Base-by-base conservation (phyloP, 228 moss, liverwort and hornwort genomes). In the Sphagnum magellanicum region DNA sequence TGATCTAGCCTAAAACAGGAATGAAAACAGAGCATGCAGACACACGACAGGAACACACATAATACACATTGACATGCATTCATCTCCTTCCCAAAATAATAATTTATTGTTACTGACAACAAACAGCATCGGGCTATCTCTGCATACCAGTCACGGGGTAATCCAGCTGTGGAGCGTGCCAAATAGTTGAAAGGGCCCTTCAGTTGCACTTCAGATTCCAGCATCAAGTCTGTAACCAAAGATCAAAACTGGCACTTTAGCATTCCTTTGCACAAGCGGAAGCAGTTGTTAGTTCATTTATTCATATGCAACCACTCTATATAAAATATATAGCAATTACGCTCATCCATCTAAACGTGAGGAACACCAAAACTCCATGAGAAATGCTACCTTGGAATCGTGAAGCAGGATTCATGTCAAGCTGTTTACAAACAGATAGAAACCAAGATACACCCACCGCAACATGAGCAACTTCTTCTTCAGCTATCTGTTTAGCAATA, bases 381-480 rank as follows among this genome's bases (percentile, higher is more conserved):
- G 3, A 32, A 32, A 32, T 32, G 32, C 32, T 63, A 91, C 95
- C 92, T 69, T 90, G 88, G 70, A 97, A 97, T 73, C 84, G 77
- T 49, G 75, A 63, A 10, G 81, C 90, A 68, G 97, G 90, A 60
- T 91, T 76, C 50, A 91, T 48, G 60, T 79, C 79, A 68, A 97
- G 81, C 53, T 78, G 81, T 59, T 66, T 77, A 83, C 96, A 97
- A 60, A 97, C 84, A 69, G 78, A 79, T 46, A 91, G 81, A 81
- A 97, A 97, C 87, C 93, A 93, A 65, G 77, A 71, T 59, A 97
- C 90, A 65, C 96, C 96, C 59, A 97, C 93, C 61, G 83, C 90
- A 75, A 97, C 96, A 79, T 97, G 96, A 15, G 88, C 93, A 68
- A 97, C 83, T 87, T 97, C 93, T 80, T 97, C 97, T 76, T 89